Conservation (phyloP, 2,329 filamentous ascomycete genomes). For the Scedosporium apiospermum region DNA sequence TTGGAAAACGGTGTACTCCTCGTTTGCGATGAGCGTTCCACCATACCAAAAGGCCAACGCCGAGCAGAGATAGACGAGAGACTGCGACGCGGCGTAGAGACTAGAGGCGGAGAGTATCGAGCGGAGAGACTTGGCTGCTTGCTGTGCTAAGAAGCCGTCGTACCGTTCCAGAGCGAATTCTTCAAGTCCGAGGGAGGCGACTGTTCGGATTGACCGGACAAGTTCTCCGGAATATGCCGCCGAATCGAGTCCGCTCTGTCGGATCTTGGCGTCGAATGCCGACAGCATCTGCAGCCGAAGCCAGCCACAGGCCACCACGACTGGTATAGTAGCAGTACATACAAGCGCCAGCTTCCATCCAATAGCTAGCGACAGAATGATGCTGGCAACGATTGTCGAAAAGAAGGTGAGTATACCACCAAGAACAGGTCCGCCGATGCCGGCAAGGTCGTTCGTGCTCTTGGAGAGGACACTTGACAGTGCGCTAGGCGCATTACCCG, state of each 20-base stretch:
- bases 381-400: too few species aligned
- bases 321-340: constrained; percentile 27
- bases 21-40: too few species aligned
- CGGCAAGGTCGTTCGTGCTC: too few species aligned
- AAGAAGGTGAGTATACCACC: too few species aligned
- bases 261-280: constrained; percentile 22
- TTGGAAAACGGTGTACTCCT: neutral
- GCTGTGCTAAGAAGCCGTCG: constrained; percentile 5
- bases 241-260: constrained; percentile 31
- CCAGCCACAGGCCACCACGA: constrained; percentile 29
- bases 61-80: constrained; percentile 26
- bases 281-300: constrained; percentile 22
- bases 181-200: constrained; percentile 38
- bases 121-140: constrained; percentile 8
- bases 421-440: too few species aligned
- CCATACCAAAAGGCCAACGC: constrained; percentile 27
- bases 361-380: constrained; percentile 16
- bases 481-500: too few species aligned
- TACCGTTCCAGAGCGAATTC: constrained; percentile 28
- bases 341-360: constrained; percentile 36
- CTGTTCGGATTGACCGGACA: constrained; percentile 36
- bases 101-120: constrained; percentile 20
- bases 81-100: constrained; percentile 17
- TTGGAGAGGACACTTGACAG: too few species aligned
- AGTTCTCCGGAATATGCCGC: constrained; percentile 40